Conservation (phyloP, 1,139 yeast species). For the Pichia sp. region DNA sequence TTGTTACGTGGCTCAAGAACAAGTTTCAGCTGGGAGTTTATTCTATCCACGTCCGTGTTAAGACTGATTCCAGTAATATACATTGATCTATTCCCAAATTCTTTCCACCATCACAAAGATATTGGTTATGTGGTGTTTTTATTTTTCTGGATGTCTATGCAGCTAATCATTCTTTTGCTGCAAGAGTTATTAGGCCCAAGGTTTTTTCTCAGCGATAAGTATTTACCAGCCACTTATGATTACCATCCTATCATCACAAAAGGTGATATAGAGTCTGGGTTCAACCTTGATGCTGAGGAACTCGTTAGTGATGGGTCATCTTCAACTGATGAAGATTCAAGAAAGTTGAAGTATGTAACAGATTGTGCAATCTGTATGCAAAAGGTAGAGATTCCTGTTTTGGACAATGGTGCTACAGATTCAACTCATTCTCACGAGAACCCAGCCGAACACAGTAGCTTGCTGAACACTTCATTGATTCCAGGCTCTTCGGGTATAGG, state of each 20-base stretch:
- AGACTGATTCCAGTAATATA: constrained; percentile 65
- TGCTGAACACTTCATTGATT: background rate
- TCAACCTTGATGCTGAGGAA: constrained; percentile 31
- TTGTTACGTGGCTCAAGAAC: constrained; percentile 65
- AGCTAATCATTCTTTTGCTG: constrained; percentile 49
- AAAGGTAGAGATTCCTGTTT: constrained; percentile 58
- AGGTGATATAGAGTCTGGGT: constrained; percentile 60
- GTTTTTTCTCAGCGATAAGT: constrained; percentile 72
- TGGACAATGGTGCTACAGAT: constrained; percentile 26
- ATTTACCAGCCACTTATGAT: constrained; percentile 75
- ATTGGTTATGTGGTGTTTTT: constrained; percentile 43
- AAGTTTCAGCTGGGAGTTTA: constrained; percentile 66
- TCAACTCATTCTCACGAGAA: background rate
- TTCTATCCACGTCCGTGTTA: constrained; percentile 59
- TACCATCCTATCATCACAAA: constrained; percentile 66
- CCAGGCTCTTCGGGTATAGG: constrained; percentile 2
- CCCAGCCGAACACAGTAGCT: background rate
- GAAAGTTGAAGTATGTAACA: constrained; percentile 34
- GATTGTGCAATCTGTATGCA: constrained; percentile 93
- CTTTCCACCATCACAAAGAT: constrained; percentile 58
- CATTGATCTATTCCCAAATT: constrained; percentile 42
- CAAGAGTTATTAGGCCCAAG: constrained; percentile 74
- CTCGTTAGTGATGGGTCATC: constrained; percentile 16
- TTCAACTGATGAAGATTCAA: constrained; percentile 19
- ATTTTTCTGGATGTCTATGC: constrained; percentile 51